phyloP scores from a whole-genome alignment of 2,329 filamentous ascomycete species.

The Fusarium lyarnte region DNA sequence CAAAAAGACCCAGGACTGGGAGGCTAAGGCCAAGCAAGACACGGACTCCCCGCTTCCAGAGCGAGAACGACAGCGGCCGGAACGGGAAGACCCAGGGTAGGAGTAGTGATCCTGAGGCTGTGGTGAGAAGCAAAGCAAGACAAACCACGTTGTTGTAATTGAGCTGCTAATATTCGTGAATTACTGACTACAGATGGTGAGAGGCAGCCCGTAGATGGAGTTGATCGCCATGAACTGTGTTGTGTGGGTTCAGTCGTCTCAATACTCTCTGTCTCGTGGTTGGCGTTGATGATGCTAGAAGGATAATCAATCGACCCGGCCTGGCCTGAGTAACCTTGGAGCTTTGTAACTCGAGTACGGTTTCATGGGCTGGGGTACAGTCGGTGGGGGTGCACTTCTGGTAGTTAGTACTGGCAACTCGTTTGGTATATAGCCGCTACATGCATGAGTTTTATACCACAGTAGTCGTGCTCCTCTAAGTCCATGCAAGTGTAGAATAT shows the following conservation, averaged over 20 bases:
- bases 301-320: slow-evolving; percentile 27
- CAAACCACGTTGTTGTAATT: not conserved
- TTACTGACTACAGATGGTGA: not conserved
- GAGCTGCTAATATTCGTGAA: not conserved
- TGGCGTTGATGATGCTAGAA: slow-evolving; percentile 33
- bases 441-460: not conserved
- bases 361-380: slow-evolving; percentile 22
- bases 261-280: slow-evolving; percentile 11
- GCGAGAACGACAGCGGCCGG: slow-evolving; percentile 40
- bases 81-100: slow-evolving; percentile 35
- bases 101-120: not conserved
- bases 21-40: slow-evolving; percentile 13
- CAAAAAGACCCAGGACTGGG: slow-evolving; percentile 34
- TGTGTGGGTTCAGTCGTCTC: slow-evolving; percentile 17
- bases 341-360: slow-evolving; percentile 18
- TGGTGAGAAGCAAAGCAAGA: slow-evolving; percentile 4
- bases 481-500: not conserved
- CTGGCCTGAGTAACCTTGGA: slow-evolving; percentile 23
- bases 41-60: slow-evolving; percentile 45
- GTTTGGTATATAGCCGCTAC: not conserved
- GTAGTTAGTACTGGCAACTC: not conserved
- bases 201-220: not conserved
- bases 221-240: slow-evolving; percentile 15
- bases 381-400: slow-evolving; percentile 2
- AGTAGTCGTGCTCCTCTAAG: not conserved